Evolutionary conservation across 2,329 filamentous ascomycete species (phyloP), one percentile per base, ranked within the genome.

Genomic region (Phoma sp.): DNA sequence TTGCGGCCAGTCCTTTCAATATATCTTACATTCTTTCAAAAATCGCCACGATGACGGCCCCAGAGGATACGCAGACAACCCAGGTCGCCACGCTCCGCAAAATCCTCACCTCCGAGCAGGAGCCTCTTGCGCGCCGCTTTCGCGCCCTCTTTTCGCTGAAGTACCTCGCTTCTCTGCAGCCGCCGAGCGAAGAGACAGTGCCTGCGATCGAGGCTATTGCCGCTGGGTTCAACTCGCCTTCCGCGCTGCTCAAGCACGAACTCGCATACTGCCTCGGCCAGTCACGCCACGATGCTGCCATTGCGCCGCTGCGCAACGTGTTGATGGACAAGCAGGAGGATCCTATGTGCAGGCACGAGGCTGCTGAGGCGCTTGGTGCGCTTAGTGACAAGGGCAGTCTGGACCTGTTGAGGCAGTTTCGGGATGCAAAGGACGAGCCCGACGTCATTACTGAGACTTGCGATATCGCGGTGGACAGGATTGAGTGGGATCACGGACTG

Each of bases 121-220:
- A 90, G 58, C 87, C 93, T 38, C 89, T 99, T 48, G 89, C 93
- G 32, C 83, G 91, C 60, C 92, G 95, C 60, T 99, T 98, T 79
- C 92, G 95, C 67, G 93, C 95, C 36, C 90, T 99, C 66, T 99
- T 99, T 81, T 97, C 93, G 15, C 87, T 99, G 56, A 99, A 99
- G 80, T 91, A 98, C 75, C 81, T 98, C 56, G 93, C 95, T 40
- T 87, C 85, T 53, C 84, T 87, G 61, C 75, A 83, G 30, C 83
- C 84, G 9, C 76, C 84, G 1, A 84, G 80, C 23, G 74, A 80
- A 34, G 78, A 86, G 61, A 84, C 83, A 0, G 78, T 87, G 7
- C 86, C 87, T 34, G 84, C 89, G 15, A 86, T 88, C 63, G 78
- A 87, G 62, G 93, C 95, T 34, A 99, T 99, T 65, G 92, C 93